Conservation (phyloP, 2,329 filamentous ascomycete genomes). For the Diplocarpon rosae region DNA sequence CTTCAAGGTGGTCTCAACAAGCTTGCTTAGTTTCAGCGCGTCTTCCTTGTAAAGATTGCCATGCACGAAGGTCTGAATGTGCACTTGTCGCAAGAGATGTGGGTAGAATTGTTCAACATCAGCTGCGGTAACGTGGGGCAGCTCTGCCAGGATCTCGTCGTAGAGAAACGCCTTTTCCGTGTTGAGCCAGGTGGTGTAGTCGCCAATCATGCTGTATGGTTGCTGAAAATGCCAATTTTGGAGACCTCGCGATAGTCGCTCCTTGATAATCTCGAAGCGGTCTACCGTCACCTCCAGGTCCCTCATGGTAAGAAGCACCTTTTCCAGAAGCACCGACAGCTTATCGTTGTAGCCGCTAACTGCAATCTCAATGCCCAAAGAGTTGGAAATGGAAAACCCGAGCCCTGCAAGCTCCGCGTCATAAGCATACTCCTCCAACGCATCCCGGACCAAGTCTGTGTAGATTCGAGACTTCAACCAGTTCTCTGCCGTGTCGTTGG, state of each 20-base stretch:
- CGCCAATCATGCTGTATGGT: slow-evolving; percentile 78
- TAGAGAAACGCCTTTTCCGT: slow-evolving; percentile 67
- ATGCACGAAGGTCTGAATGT: slow-evolving; percentile 80
- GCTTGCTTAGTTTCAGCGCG: slow-evolving; percentile 70
- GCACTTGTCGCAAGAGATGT: slow-evolving; percentile 69
- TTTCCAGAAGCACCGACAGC: slow-evolving; percentile 78
- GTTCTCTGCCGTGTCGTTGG: slow-evolving; percentile 69
- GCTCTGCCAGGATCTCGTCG: slow-evolving; percentile 67
- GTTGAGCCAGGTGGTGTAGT: slow-evolving; percentile 72
- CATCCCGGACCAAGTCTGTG: slow-evolving; percentile 77
- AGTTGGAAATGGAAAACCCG: slow-evolving; percentile 67
- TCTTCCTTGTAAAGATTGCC: slow-evolving; percentile 95
- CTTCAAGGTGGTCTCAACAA: slow-evolving; percentile 68
- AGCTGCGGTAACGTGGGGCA: slow-evolving; percentile 62
- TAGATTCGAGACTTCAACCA: slow-evolving; percentile 70
- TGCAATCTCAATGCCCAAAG: slow-evolving; percentile 63
- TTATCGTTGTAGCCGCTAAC: slow-evolving; percentile 96
- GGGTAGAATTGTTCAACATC: slow-evolving; percentile 69
- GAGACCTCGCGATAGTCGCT: slow-evolving; percentile 64
- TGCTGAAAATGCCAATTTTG: slow-evolving; percentile 83
- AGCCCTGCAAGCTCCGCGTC: slow-evolving; percentile 89
- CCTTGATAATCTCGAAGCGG: slow-evolving; percentile 84
- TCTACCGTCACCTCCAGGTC: slow-evolving; percentile 78
- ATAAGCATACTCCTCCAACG: slow-evolving; percentile 86
- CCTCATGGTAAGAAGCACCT: slow-evolving; percentile 73